Conservation (phyloP, 1,139 yeast genomes). For the Pichia sp. region DNA sequence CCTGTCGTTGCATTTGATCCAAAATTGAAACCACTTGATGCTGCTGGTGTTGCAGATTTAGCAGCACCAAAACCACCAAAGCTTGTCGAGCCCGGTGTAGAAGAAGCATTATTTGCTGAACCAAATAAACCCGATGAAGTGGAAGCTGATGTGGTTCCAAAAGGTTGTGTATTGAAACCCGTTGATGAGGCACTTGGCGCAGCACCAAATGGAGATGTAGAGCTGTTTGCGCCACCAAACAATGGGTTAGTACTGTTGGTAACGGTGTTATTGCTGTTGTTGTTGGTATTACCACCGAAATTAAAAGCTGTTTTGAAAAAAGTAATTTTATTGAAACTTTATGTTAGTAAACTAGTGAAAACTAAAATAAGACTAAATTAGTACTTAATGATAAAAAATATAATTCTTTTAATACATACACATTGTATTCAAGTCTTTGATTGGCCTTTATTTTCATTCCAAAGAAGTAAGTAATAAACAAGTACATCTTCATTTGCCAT, state of each 20-base stretch:
- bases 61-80: conserved; percentile 2
- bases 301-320: conserved; percentile 3
- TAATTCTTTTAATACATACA: background rate
- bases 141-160: too few species aligned
- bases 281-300: conserved; percentile 3
- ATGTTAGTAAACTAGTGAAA: background rate
- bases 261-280: background rate
- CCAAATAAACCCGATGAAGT: too few species aligned
- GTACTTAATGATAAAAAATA: too few species aligned
- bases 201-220: conserved; percentile 7
- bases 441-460: too few species aligned
- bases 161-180: too few species aligned
- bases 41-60: background rate
- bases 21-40: conserved; percentile 16
- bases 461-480: too few species aligned
- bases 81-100: background rate
- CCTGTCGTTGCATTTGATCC: conserved; percentile 9
- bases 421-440: background rate
- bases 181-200: background rate
- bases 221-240: conserved; percentile 8
- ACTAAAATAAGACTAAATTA: too few species aligned
- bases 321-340: too few species aligned
- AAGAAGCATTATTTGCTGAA: background rate
- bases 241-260: background rate
- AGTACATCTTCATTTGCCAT: too few species aligned